These are phyloP conservation scores for Paecilomyces sp. DNA, from an alignment of 2,329 filamentous ascomycete species.

Conservation along the genomic window DNA sequence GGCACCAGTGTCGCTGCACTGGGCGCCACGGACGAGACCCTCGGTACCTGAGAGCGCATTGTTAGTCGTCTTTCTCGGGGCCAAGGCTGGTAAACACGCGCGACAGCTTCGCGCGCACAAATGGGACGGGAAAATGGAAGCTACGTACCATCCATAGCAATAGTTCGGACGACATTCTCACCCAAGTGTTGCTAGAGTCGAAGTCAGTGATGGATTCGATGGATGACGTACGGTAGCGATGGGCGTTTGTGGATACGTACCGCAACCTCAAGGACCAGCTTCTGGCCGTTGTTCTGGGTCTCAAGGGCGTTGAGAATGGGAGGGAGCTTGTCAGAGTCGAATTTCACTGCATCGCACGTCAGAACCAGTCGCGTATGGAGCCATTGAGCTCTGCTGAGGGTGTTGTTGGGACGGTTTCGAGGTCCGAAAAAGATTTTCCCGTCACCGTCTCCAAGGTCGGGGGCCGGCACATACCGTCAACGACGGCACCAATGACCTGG, in stretches of 20 bases:
- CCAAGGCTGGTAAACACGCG: neutral
- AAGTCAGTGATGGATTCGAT: neutral
- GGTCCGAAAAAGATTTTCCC: slow-evolving; percentile 38
- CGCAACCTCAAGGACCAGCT: slow-evolving; percentile 92
- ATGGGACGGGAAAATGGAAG: slow-evolving; percentile 12
- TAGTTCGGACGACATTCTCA: slow-evolving; percentile 97
- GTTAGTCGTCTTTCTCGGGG: slow-evolving; percentile 11
- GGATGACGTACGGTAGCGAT: neutral
- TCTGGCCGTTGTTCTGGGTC: slow-evolving; percentile 85
- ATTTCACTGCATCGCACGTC: slow-evolving; percentile 67
- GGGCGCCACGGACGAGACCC: slow-evolving; percentile 92
- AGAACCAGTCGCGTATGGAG: slow-evolving; percentile 17
- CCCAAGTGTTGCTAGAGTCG: slow-evolving; percentile 89
- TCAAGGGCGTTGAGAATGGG: slow-evolving; percentile 95
- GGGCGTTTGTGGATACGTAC: slow-evolving; percentile 50
- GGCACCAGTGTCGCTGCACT: slow-evolving; percentile 78
- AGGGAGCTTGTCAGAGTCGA: slow-evolving; percentile 87
- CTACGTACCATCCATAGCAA: slow-evolving; percentile 97
- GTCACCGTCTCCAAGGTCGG: slow-evolving; percentile 11
- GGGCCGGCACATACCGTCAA: slow-evolving; percentile 69
- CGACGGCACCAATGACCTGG: slow-evolving; percentile 96
- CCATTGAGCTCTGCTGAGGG: slow-evolving; percentile 22
- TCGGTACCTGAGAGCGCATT: slow-evolving; percentile 67
- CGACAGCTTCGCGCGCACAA: neutral
- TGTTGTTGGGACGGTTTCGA: slow-evolving; percentile 27